These are phyloP conservation scores for Populus pruinosa DNA, from an alignment of 345 rosid genomes.

Conservation along the genomic window DNA sequence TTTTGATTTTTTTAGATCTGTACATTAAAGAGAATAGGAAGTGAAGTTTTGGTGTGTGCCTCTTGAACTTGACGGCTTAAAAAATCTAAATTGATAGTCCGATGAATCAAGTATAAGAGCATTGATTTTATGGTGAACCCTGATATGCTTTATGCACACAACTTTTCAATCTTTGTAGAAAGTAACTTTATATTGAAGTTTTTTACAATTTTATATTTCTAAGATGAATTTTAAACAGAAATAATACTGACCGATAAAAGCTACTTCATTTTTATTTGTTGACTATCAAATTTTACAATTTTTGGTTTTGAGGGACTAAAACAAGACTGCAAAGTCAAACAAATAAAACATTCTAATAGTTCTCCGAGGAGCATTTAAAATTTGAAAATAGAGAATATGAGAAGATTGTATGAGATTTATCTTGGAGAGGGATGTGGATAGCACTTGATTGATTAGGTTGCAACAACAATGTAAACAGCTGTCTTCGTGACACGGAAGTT, in stretches of 20 bases:
- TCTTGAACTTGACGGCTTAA: slow-evolving; percentile 8
- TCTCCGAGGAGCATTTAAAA: neutral
- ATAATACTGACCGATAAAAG: neutral
- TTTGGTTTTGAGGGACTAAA: neutral
- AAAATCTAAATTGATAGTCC: neutral
- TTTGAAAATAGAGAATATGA: neutral
- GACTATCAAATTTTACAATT: neutral
- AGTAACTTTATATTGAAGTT: neutral
- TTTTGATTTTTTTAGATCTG: slow-evolving; percentile 26
- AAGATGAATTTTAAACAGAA: neutral
- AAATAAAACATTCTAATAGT: neutral
- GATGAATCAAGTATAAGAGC: neutral
- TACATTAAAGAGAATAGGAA: slow-evolving; percentile 7
- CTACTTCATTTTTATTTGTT: neutral
- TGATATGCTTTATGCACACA: neutral
- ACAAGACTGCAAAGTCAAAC: neutral
- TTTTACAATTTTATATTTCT: neutral
- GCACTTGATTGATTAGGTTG: neutral
- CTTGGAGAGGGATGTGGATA: neutral
- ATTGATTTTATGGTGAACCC: neutral
- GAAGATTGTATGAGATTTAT: neutral
- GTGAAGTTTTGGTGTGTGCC: slow-evolving; percentile 7
- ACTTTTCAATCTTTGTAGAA: neutral
- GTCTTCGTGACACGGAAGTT: slow-evolving; percentile 35
- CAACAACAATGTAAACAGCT: neutral